phyloP scores from a whole-genome alignment of 768 basidiomycete species.

The Leccinellum rugosiceps region DNA sequence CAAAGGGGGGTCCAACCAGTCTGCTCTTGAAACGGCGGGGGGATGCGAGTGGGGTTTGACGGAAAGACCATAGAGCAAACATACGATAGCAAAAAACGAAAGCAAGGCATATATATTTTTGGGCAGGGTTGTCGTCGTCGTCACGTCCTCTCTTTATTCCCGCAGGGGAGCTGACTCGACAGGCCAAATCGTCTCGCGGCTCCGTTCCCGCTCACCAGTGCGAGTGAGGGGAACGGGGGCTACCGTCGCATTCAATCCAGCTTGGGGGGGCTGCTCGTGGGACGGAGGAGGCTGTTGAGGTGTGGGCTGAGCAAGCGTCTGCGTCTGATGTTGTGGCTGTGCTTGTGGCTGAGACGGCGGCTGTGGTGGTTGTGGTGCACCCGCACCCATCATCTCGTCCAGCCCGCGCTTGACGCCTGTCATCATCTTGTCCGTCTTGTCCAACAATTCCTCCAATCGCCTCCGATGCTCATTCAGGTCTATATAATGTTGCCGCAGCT shows the following conservation, averaged over 20 bases:
- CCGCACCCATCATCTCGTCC: constrained; percentile 61
- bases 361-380: constrained; percentile 23
- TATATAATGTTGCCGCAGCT: constrained; percentile 70
- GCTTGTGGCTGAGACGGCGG: constrained; percentile 18
- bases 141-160: constrained; percentile 25
- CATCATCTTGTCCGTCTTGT: constrained; percentile 73
- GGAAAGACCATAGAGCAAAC: constrained; percentile 10
- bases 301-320: constrained; percentile 22
- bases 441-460: constrained; percentile 69
- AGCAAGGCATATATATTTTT: constrained; percentile 23
- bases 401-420: constrained; percentile 67
- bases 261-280: constrained; percentile 27
- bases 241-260: constrained; percentile 10
- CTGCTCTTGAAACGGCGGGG: constrained; percentile 1
- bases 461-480: constrained; percentile 61
- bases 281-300: constrained; percentile 22
- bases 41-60: constrained; percentile 27
- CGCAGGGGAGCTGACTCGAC: constrained; percentile 25
- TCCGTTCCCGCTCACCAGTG: constrained; percentile 27
- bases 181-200: constrained; percentile 29
- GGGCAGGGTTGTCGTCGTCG: constrained; percentile 9
- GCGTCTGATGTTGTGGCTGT: constrained; percentile 25
- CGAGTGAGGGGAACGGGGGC: constrained; percentile 23
- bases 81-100: constrained; percentile 29
- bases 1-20: constrained; percentile 11